Evolutionary conservation across 2,329 filamentous ascomycete genomes (phyloP), one percentile per base, ranked within the genome.

Genomic region (Xylariaceae sp.): DNA sequence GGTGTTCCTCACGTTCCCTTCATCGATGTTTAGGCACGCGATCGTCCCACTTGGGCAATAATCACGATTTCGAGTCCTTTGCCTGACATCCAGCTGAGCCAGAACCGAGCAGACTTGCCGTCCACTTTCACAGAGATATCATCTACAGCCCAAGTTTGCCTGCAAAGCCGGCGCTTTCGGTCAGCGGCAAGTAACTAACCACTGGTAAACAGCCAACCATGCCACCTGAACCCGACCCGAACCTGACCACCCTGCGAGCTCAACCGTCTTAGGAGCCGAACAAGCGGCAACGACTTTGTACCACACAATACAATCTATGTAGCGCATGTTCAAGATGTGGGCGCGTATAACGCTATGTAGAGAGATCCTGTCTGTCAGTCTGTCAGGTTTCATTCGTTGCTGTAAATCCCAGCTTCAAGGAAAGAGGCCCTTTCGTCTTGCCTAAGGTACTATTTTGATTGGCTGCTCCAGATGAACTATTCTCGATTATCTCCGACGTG

Each of bases 401-500:
- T 13, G 18, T 16, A 17, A 56, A 51, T 60, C 58, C 60, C 60
- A 63, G 59, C 58, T 60, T 62, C 59, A 56, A 60, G 60, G 56
- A 60, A 52, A 42, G 55, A 54, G 45, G 45, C 22, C 46, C 22
- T 38, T 13, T 38, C 44, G 38, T 39, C 22, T 31, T 45, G 41
- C 22, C 34, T 18, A 31, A 34, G 48, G 36, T 38, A 42, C 50
- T n/a, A 38, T 18, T 53, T 47, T 41, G 47, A 58, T 55, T 58
- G 55, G 55, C 50, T 42, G 42, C 40, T 36, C 39, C 18, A 53
- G 55, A 58, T 53, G 55, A 58, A 58, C 55, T 50, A 45, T 28
- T 28, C 47, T 52, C 62, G 59, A 65, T 64, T 66, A 67, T 66
- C 64, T 66, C 65, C 63, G 65, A 63, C 47, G 34, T 48, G 57